phyloP scores from a whole-genome alignment of 208 protist genomes.

The Strigomonas galati region DNA sequence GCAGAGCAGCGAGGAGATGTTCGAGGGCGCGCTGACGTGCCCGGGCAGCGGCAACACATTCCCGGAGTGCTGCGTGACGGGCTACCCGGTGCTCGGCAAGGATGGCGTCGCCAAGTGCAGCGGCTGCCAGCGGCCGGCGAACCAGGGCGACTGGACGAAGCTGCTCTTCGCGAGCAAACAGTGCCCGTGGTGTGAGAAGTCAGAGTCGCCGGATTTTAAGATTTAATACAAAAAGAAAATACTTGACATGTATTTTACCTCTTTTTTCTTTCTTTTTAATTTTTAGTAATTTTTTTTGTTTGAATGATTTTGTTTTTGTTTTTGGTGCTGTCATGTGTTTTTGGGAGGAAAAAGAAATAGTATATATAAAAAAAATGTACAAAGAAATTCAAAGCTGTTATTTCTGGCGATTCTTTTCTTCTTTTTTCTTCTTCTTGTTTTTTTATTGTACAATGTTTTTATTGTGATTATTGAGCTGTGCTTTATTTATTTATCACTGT shows the following conservation, averaged over 20 bases:
- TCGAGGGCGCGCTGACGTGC: slow-evolving; percentile 76
- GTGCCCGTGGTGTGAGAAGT: slow-evolving; percentile 87
- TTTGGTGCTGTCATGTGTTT: background rate
- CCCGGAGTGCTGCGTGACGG: slow-evolving; percentile 87
- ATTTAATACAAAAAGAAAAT: slow-evolving; percentile 22
- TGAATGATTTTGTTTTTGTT: slow-evolving; percentile 3
- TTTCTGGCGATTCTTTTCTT: slow-evolving; percentile 15
- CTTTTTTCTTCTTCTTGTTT: slow-evolving; percentile 2
- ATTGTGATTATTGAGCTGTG: background rate
- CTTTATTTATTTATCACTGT: slow-evolving; percentile 14
- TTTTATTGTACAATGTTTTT: background rate
- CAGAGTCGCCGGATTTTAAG: slow-evolving; percentile 66
- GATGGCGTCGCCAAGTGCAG: slow-evolving; percentile 62
- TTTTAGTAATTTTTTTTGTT: slow-evolving; percentile 9
- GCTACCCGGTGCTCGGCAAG: slow-evolving; percentile 75
- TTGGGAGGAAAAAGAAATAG: background rate
- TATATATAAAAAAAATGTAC: slow-evolving; percentile 5
- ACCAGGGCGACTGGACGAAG: slow-evolving; percentile 91
- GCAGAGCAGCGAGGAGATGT: slow-evolving; percentile 70
- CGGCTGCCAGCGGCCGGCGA: slow-evolving; percentile 75
- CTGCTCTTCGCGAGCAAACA: slow-evolving; percentile 72
- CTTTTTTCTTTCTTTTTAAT: slow-evolving; percentile 42
- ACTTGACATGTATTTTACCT: slow-evolving; percentile 13
- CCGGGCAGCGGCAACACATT: slow-evolving; percentile 62
- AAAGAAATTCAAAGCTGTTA: slow-evolving; percentile 16